Conservation (phyloP, 208 protist genomes). For the Balamuthia mandrillaris region DNA sequence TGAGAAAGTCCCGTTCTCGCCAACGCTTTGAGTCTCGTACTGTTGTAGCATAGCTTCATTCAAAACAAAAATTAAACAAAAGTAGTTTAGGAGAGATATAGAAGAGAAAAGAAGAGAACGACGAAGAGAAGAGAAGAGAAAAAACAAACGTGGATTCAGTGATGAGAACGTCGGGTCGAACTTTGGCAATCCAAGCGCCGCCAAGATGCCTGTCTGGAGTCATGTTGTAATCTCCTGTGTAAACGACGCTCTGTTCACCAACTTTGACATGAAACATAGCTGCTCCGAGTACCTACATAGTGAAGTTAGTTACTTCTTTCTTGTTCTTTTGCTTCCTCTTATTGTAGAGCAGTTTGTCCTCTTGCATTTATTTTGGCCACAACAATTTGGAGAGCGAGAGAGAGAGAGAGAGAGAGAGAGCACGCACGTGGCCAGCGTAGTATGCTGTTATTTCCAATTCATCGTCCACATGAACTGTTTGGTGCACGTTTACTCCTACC, state of each 20-base stretch:
- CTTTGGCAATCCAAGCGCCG: slow-evolving; percentile 49
- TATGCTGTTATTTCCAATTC: slow-evolving; percentile 79
- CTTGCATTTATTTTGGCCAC: too few relatives aligned
- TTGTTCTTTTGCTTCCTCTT: too few relatives aligned
- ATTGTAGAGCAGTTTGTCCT: too few relatives aligned
- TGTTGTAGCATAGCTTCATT: slow-evolving; percentile 86
- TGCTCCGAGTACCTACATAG: slow-evolving; percentile 78
- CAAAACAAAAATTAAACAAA: slow-evolving; percentile 71
- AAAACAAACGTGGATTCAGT: too few relatives aligned
- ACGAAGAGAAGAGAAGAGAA: too few relatives aligned
- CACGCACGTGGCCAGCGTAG: slow-evolving; percentile 92
- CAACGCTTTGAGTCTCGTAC: slow-evolving; percentile 84
- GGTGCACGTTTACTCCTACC: slow-evolving; percentile 66
- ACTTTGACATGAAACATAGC: slow-evolving; percentile 81
- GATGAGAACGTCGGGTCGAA: slow-evolving; percentile 76
- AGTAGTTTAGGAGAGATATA: not conserved
- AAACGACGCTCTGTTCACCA: slow-evolving; percentile 74
- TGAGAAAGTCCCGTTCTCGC: slow-evolving; percentile 83
- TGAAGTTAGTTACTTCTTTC: too few relatives aligned
- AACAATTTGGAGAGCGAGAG: too few relatives aligned
- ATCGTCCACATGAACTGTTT: slow-evolving; percentile 74
- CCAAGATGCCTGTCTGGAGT: slow-evolving; percentile 86
- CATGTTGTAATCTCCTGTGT: slow-evolving; percentile 92
- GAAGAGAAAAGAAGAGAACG: too few relatives aligned
- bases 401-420: too few relatives aligned